Evolutionary conservation across 2,329 filamentous ascomycete species (phyloP).

Genomic region (Xenoacremonium recifei): DNA sequence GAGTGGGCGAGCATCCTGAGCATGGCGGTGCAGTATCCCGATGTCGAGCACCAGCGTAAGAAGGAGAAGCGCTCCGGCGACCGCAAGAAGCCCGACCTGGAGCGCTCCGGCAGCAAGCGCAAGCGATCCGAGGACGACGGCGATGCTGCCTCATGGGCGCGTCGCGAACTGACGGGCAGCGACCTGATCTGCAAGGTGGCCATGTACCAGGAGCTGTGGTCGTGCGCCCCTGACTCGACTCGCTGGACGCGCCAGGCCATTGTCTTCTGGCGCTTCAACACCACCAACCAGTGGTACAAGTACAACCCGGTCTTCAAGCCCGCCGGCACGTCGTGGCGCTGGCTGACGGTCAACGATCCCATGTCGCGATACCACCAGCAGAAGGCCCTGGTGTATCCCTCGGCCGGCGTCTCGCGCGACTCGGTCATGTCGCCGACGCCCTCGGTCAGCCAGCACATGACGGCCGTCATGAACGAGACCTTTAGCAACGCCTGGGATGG

Average conservation of each 20-base stretch:
- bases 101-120: conserved; percentile 36
- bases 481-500: conserved; percentile 50
- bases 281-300: conserved; percentile 51
- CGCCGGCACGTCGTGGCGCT: conserved; percentile 59
- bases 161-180: conserved; percentile 45
- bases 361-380: conserved; percentile 58
- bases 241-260: conserved; percentile 58
- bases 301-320: conserved; percentile 48
- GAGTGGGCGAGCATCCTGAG: conserved; percentile 59
- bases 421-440: conserved; percentile 55
- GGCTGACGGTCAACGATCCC: conserved; percentile 60
- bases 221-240: conserved; percentile 43
- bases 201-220: conserved; percentile 68
- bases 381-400: conserved; percentile 39
- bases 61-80: conserved; percentile 37
- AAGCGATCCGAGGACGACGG: conserved; percentile 41
- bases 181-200: conserved; percentile 60
- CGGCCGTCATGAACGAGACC: conserved; percentile 57
- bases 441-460: conserved; percentile 48
- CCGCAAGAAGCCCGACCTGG: conserved; percentile 33
- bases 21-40: conserved; percentile 52
- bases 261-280: conserved; percentile 62
- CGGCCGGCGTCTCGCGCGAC: conserved; percentile 35
- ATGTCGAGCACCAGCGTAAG: conserved; percentile 38
- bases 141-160: conserved; percentile 38